Evolutionary conservation across 495 filamentous ascomycete genomes (phyloP), one percentile per base, ranked within the genome.

Genomic region (Neurospora tetrasperma): DNA sequence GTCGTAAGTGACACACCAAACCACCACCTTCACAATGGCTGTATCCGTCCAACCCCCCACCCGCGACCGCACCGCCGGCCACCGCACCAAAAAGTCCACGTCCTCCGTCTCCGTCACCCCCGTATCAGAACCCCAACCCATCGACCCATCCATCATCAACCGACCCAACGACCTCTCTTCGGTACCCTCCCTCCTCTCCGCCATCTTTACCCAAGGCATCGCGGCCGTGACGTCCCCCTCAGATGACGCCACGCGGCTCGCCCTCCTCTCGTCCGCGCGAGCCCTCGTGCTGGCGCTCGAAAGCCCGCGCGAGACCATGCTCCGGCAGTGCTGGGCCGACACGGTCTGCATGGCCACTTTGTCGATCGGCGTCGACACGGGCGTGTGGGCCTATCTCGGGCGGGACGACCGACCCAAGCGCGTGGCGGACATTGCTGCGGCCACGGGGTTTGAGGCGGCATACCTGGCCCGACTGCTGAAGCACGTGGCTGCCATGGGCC

Each of bases 401-500:
- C 16, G 18, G n/a, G 39, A 71, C 3, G 44, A 48, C 9, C n/a
- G 68, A 0, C 23, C 72, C 3, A 70, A 73, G 23, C 71, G 18
- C 4, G 72, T 71, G 4, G 2, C 0, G 8, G 72, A 70, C 5
- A 42, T 73, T 18, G 72, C 72, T 38, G 0, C 4, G 20, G 35
- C 35, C 42, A 35, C 23, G 6, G 43, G 43, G 3, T 31, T 44
- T 9, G 71, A 73, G 11, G 35, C 5, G 40, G 40, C 35, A 1
- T 42, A 39, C 20, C 4, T 70, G 9, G 69, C 8, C 7, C 80
- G 83, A 18, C 73, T 86, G 43, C 74, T 86, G 69, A 81, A 80
- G 72, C 85, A 87, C 42, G 71, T 87, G 0, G 79, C 76, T 16
- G 83, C 84, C n/a, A 82, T 84, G 79, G 82, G 82, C 16, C 81